phyloP scores from a whole-genome alignment of 2,329 filamentous ascomycete species.

The Huntiella decipiens region DNA sequence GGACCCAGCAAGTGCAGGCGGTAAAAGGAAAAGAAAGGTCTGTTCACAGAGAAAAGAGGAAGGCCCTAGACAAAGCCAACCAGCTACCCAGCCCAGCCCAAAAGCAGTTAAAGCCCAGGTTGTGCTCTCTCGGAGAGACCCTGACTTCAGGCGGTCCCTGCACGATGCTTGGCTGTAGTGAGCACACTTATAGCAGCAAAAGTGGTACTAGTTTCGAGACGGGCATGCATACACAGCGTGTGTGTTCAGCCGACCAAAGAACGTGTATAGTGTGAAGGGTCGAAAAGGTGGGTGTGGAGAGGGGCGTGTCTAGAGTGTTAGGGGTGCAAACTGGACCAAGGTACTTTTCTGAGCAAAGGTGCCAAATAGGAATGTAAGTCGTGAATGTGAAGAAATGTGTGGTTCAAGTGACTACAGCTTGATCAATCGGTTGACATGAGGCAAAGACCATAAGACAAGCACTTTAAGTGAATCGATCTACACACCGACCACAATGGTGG shows the following conservation, averaged over 20 bases:
- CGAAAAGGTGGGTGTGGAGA: background rate
- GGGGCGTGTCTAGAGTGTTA: background rate
- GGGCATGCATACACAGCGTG: slow-evolving; percentile 3
- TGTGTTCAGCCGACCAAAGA: background rate
- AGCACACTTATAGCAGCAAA: slow-evolving; percentile 2
- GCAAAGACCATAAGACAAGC: no score
- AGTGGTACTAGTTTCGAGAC: background rate
- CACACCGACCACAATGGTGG: no score
- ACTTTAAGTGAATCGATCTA: no score
- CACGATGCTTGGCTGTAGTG: slow-evolving; percentile 2
- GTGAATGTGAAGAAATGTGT: background rate
- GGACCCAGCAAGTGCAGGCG: slow-evolving; percentile 1
- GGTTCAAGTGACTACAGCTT: background rate
- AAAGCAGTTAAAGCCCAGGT: slow-evolving; percentile 8
- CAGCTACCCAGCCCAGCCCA: slow-evolving; percentile 9
- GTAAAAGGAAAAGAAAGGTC: slow-evolving; percentile 12
- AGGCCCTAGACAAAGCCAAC: slow-evolving; percentile 7
- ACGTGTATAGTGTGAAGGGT: background rate
- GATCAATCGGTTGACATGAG: no score
- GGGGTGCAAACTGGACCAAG: no score
- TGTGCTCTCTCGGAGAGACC: slow-evolving; percentile 6
- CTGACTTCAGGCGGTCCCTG: slow-evolving; percentile 10
- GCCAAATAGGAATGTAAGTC: background rate
- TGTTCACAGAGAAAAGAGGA: slow-evolving; percentile 10
- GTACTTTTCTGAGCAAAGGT: no score